Base-by-base conservation (phyloP, 306 rosid genomes). In the Notholithocarpus densiflorus region DNA sequence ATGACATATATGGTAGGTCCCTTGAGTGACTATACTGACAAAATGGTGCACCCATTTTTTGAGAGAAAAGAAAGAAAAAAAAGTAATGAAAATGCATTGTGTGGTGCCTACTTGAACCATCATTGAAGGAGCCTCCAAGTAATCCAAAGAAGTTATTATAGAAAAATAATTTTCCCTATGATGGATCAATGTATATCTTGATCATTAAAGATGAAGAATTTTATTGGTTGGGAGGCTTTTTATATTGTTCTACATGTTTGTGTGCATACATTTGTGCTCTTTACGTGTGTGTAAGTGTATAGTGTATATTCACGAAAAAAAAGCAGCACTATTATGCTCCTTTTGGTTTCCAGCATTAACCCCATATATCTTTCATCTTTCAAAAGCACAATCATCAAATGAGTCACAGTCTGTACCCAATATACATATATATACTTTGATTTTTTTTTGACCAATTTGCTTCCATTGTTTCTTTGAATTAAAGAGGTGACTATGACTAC, bases 91-190 rank as follows among this genome's bases (percentile, higher is more conserved):
- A 82, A 61, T 76, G 77, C 73, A 40, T 40, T 40, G 45, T 40
- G 54, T 69, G 66, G 71, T 66, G 32, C 55, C 56, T 77, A 68
- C 75, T 51, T 73, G 71, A 87, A 59, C 75, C 73, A 72, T 66
- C 15, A 76, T 79, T n/a, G 79, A 52, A 73, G 77, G 45, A 76
- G 74, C 71, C 64, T 56, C 72, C 73, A 29, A 61, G n/a, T 70
- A 17, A 73, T 65, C 34, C 61, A 77, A 59, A 78, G 23, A 81
- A 73, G 54, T 23, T 65, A 56, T 32, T 17, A 48, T 26, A 73
- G 68, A 80, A 65, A 76, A 48, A 72, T 76, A 65, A 59, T 48
- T 23, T 5, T 37, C 53, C 48, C 29, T 37, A 14, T 45, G 23
- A 65, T n/a, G 56, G 31, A 57, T 57, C 37, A 31, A 48, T 40